Evolutionary conservation across 2,329 filamentous ascomycete genomes (phyloP), one percentile per base, ranked within the genome.

Genomic region (Ophiostoma sp.): DNA sequence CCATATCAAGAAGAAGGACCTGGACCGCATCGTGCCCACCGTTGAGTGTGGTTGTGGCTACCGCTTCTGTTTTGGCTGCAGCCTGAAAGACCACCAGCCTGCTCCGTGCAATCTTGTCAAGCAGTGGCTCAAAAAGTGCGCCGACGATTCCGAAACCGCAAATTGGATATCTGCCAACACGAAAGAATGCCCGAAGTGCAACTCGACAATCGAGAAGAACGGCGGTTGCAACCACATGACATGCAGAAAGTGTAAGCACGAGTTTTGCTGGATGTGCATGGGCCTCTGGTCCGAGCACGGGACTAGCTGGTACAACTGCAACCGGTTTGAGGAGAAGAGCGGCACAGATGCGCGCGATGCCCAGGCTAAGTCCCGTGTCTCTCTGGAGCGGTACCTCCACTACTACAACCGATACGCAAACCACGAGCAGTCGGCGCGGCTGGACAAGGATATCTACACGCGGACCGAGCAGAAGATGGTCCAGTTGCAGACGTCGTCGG

Each of bases 201-300:
- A 93, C 78, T 98, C 95, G 1, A 99, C 96, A 0, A 99, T 99
- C 61, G 96, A 99, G 83, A 99, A 99, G 88, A 99, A 99, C 77
- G 95, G 95, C 70, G 95, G 95, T 3, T 98, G 95, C 85, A 98
- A 98, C 84, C 95, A 98, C 82, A 98, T 98, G 95, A 98, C 95
- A 0, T 98, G 95, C 81, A 87, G 95, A 73, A 98, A 98, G 82
- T 98, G 95, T 85, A 94, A 94, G 79, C 91, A 98, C 80, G 95
- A 98, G 80, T 98, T 99, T 80, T 99, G 96, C 84, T 99, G 96
- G 96, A 98, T 99, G 93, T 99, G 96, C 80, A 99, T 99, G 96
- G 96, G 96, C 0, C 86, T 97, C 0, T 99, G 96, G 96, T 97
- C 94, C 0, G 96, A 99, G 82, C 96, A 99, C 81, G 96, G 96